Conservation (phyloP, 2,329 filamentous ascomycete species). For the Karstenula rhodostoma region DNA sequence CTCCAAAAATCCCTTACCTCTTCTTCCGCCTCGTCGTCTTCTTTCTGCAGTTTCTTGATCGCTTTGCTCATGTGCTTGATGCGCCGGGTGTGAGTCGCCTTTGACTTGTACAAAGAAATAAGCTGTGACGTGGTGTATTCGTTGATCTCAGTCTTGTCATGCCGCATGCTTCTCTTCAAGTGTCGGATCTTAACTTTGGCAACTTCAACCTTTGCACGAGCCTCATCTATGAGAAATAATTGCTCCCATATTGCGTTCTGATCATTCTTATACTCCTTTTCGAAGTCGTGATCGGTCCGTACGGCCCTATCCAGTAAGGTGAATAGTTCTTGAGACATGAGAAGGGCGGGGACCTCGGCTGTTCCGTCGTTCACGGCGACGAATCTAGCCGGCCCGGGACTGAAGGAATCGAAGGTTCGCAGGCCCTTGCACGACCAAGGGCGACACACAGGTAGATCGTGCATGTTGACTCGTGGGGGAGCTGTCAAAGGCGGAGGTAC, state of each 20-base stretch:
- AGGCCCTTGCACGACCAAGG: neutral
- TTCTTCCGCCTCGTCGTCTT: too few species aligned
- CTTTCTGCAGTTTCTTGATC: too few species aligned
- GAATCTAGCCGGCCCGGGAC: neutral
- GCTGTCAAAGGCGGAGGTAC: too few species aligned
- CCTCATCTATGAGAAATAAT: too few species aligned
- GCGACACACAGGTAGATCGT: neutral
- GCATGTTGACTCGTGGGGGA: neutral
- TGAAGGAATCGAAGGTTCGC: neutral
- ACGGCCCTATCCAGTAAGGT: neutral
- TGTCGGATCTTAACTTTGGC: neutral
- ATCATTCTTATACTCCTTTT: too few species aligned
- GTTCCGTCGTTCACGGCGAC: neutral
- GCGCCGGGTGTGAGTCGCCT: too few species aligned
- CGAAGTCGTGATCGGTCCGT: neutral
- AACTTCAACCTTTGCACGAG: too few species aligned
- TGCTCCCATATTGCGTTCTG: too few species aligned
- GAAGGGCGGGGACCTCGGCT: neutral
- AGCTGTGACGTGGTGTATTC: neutral
- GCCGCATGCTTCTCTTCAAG: neutral
- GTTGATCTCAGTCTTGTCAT: neutral
- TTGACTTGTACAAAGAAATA: too few species aligned
- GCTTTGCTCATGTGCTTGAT: too few species aligned
- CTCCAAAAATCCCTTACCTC: too few species aligned
- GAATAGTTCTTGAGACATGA: neutral